phyloP scores from a whole-genome alignment of 805 yeast species.

The Tetrapisispora iriomotensis region DNA sequence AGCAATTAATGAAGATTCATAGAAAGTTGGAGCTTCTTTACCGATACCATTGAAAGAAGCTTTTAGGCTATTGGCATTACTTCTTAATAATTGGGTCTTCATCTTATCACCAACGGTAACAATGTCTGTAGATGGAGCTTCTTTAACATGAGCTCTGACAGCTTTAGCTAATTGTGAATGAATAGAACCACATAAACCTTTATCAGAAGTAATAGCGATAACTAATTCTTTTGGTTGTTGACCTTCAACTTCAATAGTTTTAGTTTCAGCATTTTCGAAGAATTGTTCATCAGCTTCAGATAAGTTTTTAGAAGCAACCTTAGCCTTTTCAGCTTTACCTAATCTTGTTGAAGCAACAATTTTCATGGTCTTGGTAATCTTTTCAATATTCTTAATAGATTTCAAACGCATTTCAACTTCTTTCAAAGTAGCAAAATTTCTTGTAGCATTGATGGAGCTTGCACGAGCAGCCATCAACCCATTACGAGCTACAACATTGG shows the following conservation, averaged over 20 bases:
- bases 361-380: constrained; percentile 99
- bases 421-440: constrained; percentile 96
- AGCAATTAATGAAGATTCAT: constrained; percentile 80
- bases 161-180: constrained; percentile 91
- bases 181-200: constrained; percentile 97
- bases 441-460: constrained; percentile 17
- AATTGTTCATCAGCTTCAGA: constrained; percentile 72
- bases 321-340: constrained; percentile 90
- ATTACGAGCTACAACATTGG: not conserved
- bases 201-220: constrained; percentile 88
- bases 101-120: constrained; percentile 92
- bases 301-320: constrained; percentile 78
- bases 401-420: constrained; percentile 97
- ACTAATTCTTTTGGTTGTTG: constrained; percentile 55
- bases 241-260: constrained; percentile 36
- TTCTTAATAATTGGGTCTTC: constrained; percentile 80
- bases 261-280: constrained; percentile 73
- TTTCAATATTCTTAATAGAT: constrained; percentile 97
- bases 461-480: not conserved
- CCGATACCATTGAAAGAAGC: constrained; percentile 86
- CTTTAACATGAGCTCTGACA: constrained; percentile 58
- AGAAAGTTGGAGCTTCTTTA: constrained; percentile 91
- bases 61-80: constrained; percentile 56
- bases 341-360: constrained; percentile 97
- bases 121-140: constrained; percentile 60